These are phyloP conservation scores for Didymella keratinophila DNA, from an alignment of 2,329 filamentous ascomycete species.

Conservation along the genomic window DNA sequence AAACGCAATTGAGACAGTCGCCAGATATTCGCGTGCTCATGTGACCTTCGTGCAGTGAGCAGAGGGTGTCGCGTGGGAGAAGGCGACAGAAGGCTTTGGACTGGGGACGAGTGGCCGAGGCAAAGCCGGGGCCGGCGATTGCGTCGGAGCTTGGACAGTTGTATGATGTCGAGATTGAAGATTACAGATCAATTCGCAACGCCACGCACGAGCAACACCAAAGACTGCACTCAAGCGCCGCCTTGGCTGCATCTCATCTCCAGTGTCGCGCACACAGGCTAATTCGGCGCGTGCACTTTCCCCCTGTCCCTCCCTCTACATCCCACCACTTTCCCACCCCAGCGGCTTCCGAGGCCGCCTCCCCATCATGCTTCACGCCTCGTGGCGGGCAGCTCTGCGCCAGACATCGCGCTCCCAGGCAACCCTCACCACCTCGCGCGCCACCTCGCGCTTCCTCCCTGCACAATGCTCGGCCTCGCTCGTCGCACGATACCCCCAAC, in stretches of 20 bases:
- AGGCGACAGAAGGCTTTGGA: slow-evolving; percentile 16
- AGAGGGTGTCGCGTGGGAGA: slow-evolving; percentile 10
- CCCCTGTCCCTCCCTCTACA: neutral
- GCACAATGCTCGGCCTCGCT: slow-evolving; percentile 43
- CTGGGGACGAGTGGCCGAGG: neutral
- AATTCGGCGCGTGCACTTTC: slow-evolving; percentile 17
- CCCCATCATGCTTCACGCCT: slow-evolving; percentile 66
- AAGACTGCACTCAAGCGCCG: slow-evolving; percentile 20
- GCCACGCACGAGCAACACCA: slow-evolving; percentile 16
- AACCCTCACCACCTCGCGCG: slow-evolving; percentile 41
- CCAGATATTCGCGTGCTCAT: slow-evolving; percentile 16
- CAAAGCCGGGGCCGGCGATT: slow-evolving; percentile 10
- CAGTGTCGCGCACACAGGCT: slow-evolving; percentile 13
- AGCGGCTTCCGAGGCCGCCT: slow-evolving; percentile 21
- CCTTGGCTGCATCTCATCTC: slow-evolving; percentile 17
- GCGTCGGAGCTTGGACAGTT: slow-evolving; percentile 18
- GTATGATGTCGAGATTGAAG: slow-evolving; percentile 23
- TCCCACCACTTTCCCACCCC: neutral
- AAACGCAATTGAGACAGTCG: neutral
- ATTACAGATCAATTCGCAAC: slow-evolving; percentile 17
- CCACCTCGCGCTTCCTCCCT: slow-evolving; percentile 37
- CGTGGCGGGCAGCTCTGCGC: slow-evolving; percentile 69
- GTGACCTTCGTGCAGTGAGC: slow-evolving; percentile 2
- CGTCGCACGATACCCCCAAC: slow-evolving; percentile 32
- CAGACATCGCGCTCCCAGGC: slow-evolving; percentile 55